Evolutionary conservation across 345 rosid genomes (phyloP).

Genomic region (Cochlearia excelsa): DNA sequence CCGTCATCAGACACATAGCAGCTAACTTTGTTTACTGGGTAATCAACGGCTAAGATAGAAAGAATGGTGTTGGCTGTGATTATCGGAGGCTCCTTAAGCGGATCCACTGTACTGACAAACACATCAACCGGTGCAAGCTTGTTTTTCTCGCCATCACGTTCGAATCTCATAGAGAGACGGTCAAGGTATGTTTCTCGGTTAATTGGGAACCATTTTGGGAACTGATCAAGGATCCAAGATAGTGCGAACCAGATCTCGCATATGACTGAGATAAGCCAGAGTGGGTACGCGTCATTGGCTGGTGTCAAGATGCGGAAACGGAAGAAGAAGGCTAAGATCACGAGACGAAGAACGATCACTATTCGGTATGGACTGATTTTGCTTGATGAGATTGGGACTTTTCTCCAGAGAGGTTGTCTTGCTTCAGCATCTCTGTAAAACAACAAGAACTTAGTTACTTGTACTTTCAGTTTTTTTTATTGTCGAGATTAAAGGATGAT

Average conservation of each 20-base stretch:
- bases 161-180: conserved; percentile 79
- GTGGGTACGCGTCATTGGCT: conserved; percentile 78
- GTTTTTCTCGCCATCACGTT: conserved; percentile 82
- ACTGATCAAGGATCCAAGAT: conserved; percentile 98
- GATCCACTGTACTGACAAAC: conserved; percentile 89
- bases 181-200: conserved; percentile 88
- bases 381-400: conserved; percentile 85
- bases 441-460: conserved; percentile 26
- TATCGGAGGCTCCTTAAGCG: conserved; percentile 98
- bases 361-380: conserved; percentile 87
- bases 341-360: conserved; percentile 81
- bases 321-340: conserved; percentile 74
- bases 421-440: conserved; percentile 85
- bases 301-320: conserved; percentile 91
- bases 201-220: conserved; percentile 94
- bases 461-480: conserved; percentile 7
- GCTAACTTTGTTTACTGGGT: conserved; percentile 81
- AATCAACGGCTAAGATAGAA: conserved; percentile 75
- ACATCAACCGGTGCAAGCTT: conserved; percentile 75
- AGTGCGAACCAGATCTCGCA: conserved; percentile 95
- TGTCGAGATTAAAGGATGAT: conserved; percentile 2
- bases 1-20: conserved; percentile 98
- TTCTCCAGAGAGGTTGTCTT: conserved; percentile 90
- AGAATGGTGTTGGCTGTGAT: conserved; percentile 93
- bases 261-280: conserved; percentile 91